Conservation (phyloP, 2,329 filamentous ascomycete species). For the Dactylellina parvicollis region DNA sequence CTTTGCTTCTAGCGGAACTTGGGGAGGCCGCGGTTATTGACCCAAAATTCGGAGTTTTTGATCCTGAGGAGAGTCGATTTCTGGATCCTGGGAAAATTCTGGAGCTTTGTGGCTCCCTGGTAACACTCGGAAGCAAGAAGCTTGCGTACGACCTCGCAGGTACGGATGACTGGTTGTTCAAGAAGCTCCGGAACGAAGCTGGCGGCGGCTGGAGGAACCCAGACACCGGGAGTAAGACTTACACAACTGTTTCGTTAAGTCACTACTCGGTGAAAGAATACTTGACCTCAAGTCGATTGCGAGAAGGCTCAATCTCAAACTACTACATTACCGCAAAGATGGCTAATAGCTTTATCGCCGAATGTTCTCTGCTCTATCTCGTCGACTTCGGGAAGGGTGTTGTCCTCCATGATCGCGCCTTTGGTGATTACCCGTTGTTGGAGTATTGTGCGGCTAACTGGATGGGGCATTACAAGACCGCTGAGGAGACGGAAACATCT, state of each 20-base stretch:
- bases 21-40: slow-evolving; percentile 44
- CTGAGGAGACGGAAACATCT: background rate
- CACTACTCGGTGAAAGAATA: slow-evolving; percentile 48
- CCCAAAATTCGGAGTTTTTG: slow-evolving; percentile 16
- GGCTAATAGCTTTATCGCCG: slow-evolving; percentile 12
- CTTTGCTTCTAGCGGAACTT: slow-evolving; percentile 31
- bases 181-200: slow-evolving; percentile 12
- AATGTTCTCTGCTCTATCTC: slow-evolving; percentile 28
- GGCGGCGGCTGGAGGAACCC: background rate
- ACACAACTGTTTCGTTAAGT: slow-evolving; percentile 21
- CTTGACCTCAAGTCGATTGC: slow-evolving; percentile 16
- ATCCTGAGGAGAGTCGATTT: slow-evolving; percentile 34
- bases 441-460: slow-evolving; percentile 35
- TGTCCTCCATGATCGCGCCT: background rate
- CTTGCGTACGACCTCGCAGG: background rate
- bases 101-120: slow-evolving; percentile 32
- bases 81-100: slow-evolving; percentile 34
- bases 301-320: background rate
- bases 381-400: slow-evolving; percentile 12
- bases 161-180: slow-evolving; percentile 25
- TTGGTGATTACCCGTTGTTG: slow-evolving; percentile 28
- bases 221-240: background rate
- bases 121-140: background rate
- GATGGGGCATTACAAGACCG: slow-evolving; percentile 22
- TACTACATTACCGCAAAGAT: slow-evolving; percentile 9